phyloP scores from a whole-genome alignment of 257 asterid genomes.

The Solanum peruvianum region DNA sequence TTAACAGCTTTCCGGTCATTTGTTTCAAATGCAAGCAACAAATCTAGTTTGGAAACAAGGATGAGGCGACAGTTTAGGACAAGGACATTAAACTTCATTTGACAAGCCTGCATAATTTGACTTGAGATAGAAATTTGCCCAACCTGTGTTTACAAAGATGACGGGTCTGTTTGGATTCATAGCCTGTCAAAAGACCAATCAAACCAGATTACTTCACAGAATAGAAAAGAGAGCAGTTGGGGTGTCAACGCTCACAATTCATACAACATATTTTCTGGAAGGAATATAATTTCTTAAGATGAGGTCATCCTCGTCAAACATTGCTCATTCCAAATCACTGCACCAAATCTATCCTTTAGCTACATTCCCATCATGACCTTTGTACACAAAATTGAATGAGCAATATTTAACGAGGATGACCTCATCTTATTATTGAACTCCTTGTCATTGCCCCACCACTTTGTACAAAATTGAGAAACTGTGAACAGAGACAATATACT shows the following conservation, averaged over 20 bases:
- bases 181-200: conserved; percentile 35
- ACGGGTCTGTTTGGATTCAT: conserved; percentile 67
- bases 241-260: background rate
- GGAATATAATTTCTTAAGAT: background rate
- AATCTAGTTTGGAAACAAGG: conserved; percentile 28
- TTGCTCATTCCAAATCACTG: background rate
- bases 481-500: background rate
- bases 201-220: conserved; percentile 1
- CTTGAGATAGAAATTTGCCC: background rate
- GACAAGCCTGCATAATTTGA: background rate
- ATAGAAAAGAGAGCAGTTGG: background rate
- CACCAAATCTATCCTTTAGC: background rate
- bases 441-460: background rate
- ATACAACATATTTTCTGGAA: background rate
- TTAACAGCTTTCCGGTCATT: conserved; percentile 50
- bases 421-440: background rate
- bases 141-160: conserved; percentile 85
- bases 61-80: background rate
- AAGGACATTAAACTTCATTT: background rate
- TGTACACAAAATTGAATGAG: background rate
- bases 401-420: too few relatives aligned
- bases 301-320: background rate
- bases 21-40: conserved; percentile 67
- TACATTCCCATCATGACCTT: background rate
- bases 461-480: background rate